These are phyloP conservation scores for Tuber calosporum DNA, from an alignment of 495 filamentous ascomycete species.

Conservation along the genomic window DNA sequence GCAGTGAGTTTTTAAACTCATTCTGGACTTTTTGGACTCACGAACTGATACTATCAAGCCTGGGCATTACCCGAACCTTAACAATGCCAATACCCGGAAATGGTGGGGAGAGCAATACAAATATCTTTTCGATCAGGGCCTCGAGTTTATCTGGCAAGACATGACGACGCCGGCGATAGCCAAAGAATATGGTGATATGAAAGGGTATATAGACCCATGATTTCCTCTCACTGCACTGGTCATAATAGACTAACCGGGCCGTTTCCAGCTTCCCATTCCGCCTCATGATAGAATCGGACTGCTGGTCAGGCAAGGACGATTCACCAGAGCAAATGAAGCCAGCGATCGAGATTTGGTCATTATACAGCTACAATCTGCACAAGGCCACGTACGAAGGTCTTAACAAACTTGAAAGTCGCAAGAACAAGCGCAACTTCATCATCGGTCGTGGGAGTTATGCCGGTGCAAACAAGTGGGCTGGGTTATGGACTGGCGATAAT, in stretches of 20 bases:
- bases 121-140: constrained; percentile 32
- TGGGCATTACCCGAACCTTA: constrained; percentile 37
- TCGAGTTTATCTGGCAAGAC: constrained; percentile 42
- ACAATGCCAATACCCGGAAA: constrained; percentile 17
- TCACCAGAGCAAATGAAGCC: constrained; percentile 9
- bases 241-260: background rate
- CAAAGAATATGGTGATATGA: constrained; percentile 34
- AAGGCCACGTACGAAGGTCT: constrained; percentile 37
- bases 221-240: background rate
- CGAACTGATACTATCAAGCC: constrained; percentile 8
- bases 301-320: constrained; percentile 7
- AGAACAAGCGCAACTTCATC: constrained; percentile 39
- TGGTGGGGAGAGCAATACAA: constrained; percentile 34
- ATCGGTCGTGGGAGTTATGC: constrained; percentile 38
- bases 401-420: constrained; percentile 14
- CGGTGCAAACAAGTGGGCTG: constrained; percentile 31
- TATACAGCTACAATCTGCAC: constrained; percentile 40
- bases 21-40: background rate
- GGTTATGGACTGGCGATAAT: constrained; percentile 40
- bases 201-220: constrained; percentile 7
- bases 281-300: constrained; percentile 14
- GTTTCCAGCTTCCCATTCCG: constrained; percentile 13
- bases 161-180: constrained; percentile 38
- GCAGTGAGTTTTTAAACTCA: background rate
- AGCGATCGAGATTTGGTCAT: constrained; percentile 34